These are phyloP conservation scores for Sarocladiaceae sp. DNA, from an alignment of 2,329 filamentous ascomycete genomes.

Conservation along the genomic window DNA sequence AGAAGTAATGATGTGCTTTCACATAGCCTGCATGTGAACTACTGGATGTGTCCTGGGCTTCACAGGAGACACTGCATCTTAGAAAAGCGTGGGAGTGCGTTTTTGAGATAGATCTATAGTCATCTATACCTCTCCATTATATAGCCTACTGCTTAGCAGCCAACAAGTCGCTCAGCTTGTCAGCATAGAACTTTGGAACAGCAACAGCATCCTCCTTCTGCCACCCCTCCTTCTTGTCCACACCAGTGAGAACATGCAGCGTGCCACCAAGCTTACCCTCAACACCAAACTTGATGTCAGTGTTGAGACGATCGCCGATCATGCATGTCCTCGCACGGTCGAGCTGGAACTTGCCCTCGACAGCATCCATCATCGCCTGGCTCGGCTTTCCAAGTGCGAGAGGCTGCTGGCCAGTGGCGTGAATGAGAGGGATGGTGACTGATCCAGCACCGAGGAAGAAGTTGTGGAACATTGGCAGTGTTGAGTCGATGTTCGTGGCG, in stretches of 20 bases:
- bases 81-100: no score
- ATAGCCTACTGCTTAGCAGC: constrained; percentile 17
- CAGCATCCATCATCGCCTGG: constrained; percentile 98
- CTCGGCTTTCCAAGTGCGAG: constrained; percentile 87
- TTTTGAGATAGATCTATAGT: neutral
- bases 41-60: no score
- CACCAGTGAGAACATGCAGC: constrained; percentile 84
- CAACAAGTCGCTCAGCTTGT: constrained; percentile 74
- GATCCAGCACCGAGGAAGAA: constrained; percentile 92
- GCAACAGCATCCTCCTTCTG: constrained; percentile 63
- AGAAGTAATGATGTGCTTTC: constrained; percentile 18
- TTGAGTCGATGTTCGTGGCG: constrained; percentile 90
- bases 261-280: constrained; percentile 89
- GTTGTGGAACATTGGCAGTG: constrained; percentile 73
- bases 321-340: constrained; percentile 85
- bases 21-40: no score
- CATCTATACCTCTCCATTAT: constrained; percentile 13
- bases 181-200: constrained; percentile 78
- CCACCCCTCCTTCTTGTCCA: constrained; percentile 81
- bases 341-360: constrained; percentile 92
- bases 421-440: constrained; percentile 71
- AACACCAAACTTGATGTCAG: constrained; percentile 92
- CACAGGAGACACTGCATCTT: no score
- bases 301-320: constrained; percentile 91
- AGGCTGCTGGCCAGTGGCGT: constrained; percentile 67